Evolutionary conservation across 306 rosid species (phyloP).

Genomic region (Senna siamea): DNA sequence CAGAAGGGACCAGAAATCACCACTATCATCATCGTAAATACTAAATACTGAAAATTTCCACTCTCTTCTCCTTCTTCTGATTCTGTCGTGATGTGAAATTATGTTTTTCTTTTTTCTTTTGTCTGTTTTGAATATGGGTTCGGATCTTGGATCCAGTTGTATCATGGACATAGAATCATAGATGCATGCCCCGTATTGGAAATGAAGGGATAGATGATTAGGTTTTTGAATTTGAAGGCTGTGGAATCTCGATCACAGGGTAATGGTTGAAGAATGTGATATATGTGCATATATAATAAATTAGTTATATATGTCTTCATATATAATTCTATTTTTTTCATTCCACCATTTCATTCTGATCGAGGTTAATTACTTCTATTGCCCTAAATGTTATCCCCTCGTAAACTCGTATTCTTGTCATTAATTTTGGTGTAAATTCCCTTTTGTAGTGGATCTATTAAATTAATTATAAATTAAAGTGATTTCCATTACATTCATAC

Average conservation of each 20-base stretch:
- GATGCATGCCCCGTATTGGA: slow-evolving; percentile 30
- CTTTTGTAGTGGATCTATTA: not conserved
- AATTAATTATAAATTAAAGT: not conserved
- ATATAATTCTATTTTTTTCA: not conserved
- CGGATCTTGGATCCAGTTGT: slow-evolving; percentile 4
- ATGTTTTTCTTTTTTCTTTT: not conserved
- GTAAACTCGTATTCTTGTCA: not conserved
- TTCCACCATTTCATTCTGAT: slow-evolving; percentile 30
- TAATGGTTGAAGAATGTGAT: slow-evolving; percentile 44
- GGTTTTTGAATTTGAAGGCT: not conserved
- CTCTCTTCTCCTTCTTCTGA: not conserved
- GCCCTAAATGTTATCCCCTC: not conserved
- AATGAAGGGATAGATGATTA: slow-evolving; percentile 26
- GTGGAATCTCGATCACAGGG: slow-evolving; percentile 19
- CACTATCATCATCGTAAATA: not conserved
- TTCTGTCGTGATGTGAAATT: not conserved
- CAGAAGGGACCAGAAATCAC: slow-evolving; percentile 10
- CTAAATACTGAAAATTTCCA: no score
- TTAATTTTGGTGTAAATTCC: slow-evolving; percentile 5
- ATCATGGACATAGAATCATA: slow-evolving; percentile 10
- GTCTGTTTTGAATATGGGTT: slow-evolving; percentile 40
- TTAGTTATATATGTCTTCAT: slow-evolving; percentile 28
- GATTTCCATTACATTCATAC: not conserved
- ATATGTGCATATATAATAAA: slow-evolving; percentile 38
- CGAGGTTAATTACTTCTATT: not conserved